Evolutionary conservation across 306 rosid species (phyloP), one percentile per base, ranked within the genome.

Genomic region (Notholithocarpus densiflorus): DNA sequence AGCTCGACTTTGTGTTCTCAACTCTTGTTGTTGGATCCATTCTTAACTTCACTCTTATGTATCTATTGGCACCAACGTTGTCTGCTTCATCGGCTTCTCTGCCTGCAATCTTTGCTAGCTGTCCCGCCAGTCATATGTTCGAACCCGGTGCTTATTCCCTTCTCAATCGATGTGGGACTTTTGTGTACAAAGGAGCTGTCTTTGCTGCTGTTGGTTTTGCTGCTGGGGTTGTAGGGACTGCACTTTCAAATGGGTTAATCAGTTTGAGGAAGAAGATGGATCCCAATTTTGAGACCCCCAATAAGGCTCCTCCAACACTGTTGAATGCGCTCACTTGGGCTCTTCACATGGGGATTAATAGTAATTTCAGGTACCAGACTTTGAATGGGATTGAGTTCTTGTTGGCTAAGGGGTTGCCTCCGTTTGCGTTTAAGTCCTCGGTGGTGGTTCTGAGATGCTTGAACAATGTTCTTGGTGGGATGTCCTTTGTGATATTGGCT

Each of bases 21-120:
- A 96, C 99, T 4, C 92, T 96, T 20, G 99, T 96, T 1, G 99
- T 96, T 24, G 99, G 99, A 13, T 92, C 91, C 20, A 96, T 96
- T 26, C 81, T 96, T 37, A 96, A 96, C 75, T 96, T 96, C 88
- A 89, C 93, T 2, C 91, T 96, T 73, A 96, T 96, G 99, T 96
- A 96, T 80, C 87, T 93, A 0, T 80, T 96, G 14, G 99, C 99
- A 60, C 99, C 99, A 24, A 89, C 93, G 14, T 6, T 82, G 43
- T 34, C 89, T 5, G 32, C 98, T 21, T 75, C 93, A 0, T 85
- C 90, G n/a, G 76, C 88, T 4, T 82, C 1, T 14, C 78, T 96
- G 9, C 98, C 97, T 0, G 81, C 87, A 0, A 81, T 96, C 29
- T 93, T 96, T 72, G 90, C 96, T 13, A 76, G 84, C 43, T 91